A percentile compares a stretch with the other conserved stretches of the same genome.
These are phyloP conservation scores for Patellifolia procumbens DNA, from an alignment of 179 eudicot genomes.

Conservation along the genomic window DNA sequence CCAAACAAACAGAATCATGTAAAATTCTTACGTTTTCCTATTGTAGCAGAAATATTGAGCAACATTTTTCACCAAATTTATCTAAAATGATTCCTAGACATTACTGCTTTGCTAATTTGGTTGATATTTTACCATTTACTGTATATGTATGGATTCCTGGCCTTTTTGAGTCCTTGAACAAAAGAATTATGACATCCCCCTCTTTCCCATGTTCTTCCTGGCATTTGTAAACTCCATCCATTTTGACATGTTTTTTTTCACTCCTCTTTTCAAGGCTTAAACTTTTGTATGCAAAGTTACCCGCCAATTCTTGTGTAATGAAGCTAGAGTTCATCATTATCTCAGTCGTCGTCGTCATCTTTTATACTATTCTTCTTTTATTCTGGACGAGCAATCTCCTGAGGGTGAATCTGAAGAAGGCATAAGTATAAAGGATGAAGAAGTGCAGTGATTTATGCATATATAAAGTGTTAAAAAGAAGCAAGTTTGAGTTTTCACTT, in stretches of 20 bases:
- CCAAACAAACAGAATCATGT: neutral
- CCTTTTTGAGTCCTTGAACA: neutral
- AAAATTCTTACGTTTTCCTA: neutral
- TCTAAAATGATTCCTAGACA: neutral
- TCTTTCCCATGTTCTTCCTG: neutral
- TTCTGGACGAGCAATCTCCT: conserved; percentile 23
- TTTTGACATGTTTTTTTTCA: neutral
- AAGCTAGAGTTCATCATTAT: conserved; percentile 18
- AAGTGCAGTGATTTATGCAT: neutral
- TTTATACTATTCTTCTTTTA: neutral
- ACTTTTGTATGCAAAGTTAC: neutral
- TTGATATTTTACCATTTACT: neutral
- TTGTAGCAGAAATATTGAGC: conserved; percentile 5
- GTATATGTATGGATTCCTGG: conserved; percentile 1
- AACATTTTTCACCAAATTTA: neutral
- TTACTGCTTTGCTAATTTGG: neutral
- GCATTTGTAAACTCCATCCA: neutral
- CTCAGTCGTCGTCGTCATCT: conserved; percentile 21
- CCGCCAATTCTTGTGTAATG: neutral
- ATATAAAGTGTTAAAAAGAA: neutral
- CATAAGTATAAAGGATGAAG: neutral
- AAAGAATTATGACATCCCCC: neutral
- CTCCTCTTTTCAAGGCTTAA: conserved; percentile 1
- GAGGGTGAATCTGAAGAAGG: conserved; percentile 32
- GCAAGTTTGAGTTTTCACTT: conserved; percentile 20